These are phyloP conservation scores for Pisolithus orientalis DNA, from an alignment of 768 basidiomycete genomes.

Conservation along the genomic window DNA sequence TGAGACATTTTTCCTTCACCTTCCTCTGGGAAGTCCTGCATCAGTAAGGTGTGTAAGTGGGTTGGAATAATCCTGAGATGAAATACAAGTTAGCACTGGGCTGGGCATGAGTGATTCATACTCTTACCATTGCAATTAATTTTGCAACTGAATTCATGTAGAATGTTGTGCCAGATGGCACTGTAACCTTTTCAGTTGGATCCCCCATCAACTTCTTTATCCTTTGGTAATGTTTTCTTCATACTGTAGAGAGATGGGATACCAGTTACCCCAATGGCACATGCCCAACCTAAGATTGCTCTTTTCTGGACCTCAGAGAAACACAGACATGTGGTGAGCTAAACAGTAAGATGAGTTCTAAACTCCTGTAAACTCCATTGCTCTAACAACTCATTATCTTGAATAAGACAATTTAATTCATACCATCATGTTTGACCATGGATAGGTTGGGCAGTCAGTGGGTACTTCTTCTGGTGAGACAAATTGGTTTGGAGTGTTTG, in stretches of 20 bases:
- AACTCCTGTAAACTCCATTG: conserved; percentile 10
- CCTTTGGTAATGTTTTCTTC: conserved; percentile 14
- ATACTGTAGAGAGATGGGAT: conserved; percentile 16
- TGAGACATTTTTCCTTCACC: neutral
- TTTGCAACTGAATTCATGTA: conserved; percentile 11
- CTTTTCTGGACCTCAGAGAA: conserved; percentile 23
- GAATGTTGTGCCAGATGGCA: conserved; percentile 19
- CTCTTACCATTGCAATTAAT: conserved; percentile 7
- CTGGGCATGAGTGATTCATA: too few species aligned
- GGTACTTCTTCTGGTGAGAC: neutral
- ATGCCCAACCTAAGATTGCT: conserved; percentile 23
- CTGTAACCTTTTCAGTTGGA: conserved; percentile 14
- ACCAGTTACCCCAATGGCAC: conserved; percentile 16
- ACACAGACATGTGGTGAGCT: conserved; percentile 18
- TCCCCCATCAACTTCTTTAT: conserved; percentile 10
- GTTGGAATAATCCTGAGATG: neutral
- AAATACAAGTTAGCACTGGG: too few species aligned
- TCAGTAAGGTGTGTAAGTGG: neutral
- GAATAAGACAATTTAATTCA: neutral
- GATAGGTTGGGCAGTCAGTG: neutral
- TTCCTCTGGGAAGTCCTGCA: conserved; percentile 10
- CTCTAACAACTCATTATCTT: conserved; percentile 1
- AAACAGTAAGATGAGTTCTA: conserved; percentile 22
- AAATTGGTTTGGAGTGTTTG: neutral
- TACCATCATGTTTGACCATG: neutral